Evolutionary conservation across 176 grass and related monocot genomes (phyloP).

Genomic region (Urochloa ruziziensis): DNA sequence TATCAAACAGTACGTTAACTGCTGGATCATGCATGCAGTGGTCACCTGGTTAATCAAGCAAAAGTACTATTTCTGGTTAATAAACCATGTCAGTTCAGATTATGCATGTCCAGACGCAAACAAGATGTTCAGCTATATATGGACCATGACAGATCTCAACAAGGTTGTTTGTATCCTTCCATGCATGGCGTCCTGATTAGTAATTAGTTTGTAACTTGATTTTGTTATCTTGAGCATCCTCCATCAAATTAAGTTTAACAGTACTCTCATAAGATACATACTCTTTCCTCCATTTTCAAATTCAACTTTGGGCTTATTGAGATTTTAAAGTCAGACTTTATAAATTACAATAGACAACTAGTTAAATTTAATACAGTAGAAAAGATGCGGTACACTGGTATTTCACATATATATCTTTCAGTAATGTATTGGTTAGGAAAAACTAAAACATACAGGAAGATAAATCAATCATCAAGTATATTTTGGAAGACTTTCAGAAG

Average conservation of each 20-base stretch:
- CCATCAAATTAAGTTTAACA: no score
- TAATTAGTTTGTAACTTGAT: constrained; percentile 23
- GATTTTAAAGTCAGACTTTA: no score
- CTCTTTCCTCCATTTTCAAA: no score
- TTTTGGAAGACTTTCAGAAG: no score
- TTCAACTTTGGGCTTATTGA: no score
- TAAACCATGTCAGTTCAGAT: background rate
- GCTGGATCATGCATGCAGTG: background rate
- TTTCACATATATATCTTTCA: no score
- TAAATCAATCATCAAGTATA: no score
- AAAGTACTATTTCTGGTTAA: background rate
- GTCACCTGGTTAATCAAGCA: background rate
- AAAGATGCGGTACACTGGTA: no score
- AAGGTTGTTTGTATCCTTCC: background rate
- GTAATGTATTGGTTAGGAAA: no score
- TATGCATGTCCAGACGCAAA: background rate
- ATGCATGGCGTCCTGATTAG: background rate
- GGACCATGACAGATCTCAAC: background rate
- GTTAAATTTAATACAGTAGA: no score
- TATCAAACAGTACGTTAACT: background rate
- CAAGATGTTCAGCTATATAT: background rate
- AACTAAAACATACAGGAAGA: no score
- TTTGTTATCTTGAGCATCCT: constrained; percentile 2
- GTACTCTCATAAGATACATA: background rate
- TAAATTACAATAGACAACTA: no score